These are phyloP conservation scores for Aspergillus pseudonomiae DNA, from an alignment of 2,329 filamentous ascomycete species.

Conservation along the genomic window DNA sequence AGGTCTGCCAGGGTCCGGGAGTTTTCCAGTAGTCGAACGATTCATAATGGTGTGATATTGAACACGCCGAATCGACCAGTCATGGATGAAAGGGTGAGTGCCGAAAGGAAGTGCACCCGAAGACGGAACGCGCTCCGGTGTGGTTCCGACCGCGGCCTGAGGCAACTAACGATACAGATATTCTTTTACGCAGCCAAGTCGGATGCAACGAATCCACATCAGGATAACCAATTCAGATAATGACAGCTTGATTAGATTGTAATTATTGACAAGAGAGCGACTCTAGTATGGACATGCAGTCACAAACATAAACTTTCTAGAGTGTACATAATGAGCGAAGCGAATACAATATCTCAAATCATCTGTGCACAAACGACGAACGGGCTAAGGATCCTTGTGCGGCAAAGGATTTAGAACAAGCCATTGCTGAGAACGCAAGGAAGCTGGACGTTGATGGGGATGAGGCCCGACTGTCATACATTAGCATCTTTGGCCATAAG, in stretches of 20 bases:
- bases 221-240: neutral
- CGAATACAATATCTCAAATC: neutral
- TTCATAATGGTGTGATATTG: constrained; percentile 2
- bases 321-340: neutral
- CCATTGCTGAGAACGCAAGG: neutral
- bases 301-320: neutral
- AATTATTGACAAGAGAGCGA: neutral
- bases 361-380: neutral
- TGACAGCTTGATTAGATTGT: neutral
- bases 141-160: constrained; percentile 1
- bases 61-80: neutral
- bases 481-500: neutral
- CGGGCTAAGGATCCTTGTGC: no score
- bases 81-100: neutral
- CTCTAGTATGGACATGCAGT: neutral
- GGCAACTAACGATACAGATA: neutral
- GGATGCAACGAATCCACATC: no score
- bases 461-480: neutral
- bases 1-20: neutral
- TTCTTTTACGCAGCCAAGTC: no score
- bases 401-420: no score
- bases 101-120: neutral
- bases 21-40: neutral
- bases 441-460: neutral
- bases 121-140: neutral